These are phyloP conservation scores for Nakataea oryzae DNA, from an alignment of 2,329 filamentous ascomycete species.

Conservation along the genomic window DNA sequence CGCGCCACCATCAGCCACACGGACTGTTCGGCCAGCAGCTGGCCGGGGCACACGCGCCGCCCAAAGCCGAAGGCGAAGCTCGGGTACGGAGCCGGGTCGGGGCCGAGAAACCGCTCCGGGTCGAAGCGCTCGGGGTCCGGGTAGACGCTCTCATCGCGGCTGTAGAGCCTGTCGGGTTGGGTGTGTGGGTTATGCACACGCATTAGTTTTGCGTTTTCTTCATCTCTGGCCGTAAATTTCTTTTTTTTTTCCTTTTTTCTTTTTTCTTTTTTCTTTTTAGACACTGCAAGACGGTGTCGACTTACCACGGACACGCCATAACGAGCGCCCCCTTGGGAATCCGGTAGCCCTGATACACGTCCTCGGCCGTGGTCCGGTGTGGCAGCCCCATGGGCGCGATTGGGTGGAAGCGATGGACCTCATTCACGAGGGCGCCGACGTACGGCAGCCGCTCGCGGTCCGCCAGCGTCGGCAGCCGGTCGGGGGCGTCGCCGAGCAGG, in stretches of 20 bases:
- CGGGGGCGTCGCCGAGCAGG: slow-evolving; percentile 16
- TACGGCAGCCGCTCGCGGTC: slow-evolving; percentile 20
- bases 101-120: slow-evolving; percentile 17
- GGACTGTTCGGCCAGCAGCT: slow-evolving; percentile 17
- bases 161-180: too few species aligned
- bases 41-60: slow-evolving; percentile 26
- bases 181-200: too few species aligned
- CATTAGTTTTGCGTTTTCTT: too few species aligned
- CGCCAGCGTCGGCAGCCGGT: slow-evolving; percentile 18
- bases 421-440: slow-evolving; percentile 19
- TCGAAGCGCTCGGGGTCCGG: slow-evolving; percentile 16
- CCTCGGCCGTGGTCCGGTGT: slow-evolving; percentile 7
- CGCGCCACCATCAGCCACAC: slow-evolving; percentile 16
- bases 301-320: slow-evolving; percentile 7
- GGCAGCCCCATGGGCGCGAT: slow-evolving; percentile 21
- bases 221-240: too few species aligned
- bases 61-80: slow-evolving; percentile 33
- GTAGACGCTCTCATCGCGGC: slow-evolving; percentile 16
- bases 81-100: slow-evolving; percentile 19
- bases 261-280: too few species aligned
- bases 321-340: slow-evolving; percentile 6
- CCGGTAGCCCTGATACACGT: slow-evolving; percentile 10
- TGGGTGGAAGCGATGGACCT: slow-evolving; percentile 4
- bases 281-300: too few species aligned
- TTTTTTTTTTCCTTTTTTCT: too few species aligned